Evolutionary conservation across 805 yeast genomes (phyloP).

Genomic region (Candida dajiaensis): DNA sequence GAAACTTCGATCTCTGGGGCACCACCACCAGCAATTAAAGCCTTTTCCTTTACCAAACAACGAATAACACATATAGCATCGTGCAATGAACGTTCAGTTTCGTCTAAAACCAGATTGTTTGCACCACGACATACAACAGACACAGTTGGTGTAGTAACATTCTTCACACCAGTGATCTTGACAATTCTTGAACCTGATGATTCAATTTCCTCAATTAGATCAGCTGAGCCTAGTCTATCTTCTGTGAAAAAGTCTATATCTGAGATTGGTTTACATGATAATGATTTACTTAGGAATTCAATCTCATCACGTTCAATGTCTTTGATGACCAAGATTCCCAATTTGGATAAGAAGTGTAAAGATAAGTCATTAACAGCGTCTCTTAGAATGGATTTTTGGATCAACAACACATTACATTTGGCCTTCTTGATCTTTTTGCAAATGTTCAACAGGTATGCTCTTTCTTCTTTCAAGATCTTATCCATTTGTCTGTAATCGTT

Average conservation of each 20-base stretch:
- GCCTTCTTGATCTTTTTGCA: slow-evolving; percentile 96
- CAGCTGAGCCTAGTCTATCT: slow-evolving; percentile 88
- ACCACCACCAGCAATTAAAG: slow-evolving; percentile 98
- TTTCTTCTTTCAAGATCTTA: slow-evolving; percentile 94
- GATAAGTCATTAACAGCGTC: slow-evolving; percentile 88
- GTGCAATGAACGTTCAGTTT: slow-evolving; percentile 94
- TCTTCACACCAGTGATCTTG: slow-evolving; percentile 76
- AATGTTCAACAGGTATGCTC: slow-evolving; percentile 89
- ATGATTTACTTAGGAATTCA: slow-evolving; percentile 75
- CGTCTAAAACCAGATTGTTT: slow-evolving; percentile 83
- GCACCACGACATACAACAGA: slow-evolving; percentile 95
- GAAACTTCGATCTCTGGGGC: slow-evolving; percentile 98
- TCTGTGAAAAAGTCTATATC: slow-evolving; percentile 91
- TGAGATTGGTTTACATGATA: slow-evolving; percentile 95
- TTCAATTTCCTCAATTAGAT: slow-evolving; percentile 72
- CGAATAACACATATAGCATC: slow-evolving; percentile 92
- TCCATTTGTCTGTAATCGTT: slow-evolving; percentile 99
- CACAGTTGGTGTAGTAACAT: slow-evolving; percentile 74
- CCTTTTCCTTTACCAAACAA: slow-evolving; percentile 79
- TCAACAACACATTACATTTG: slow-evolving; percentile 83
- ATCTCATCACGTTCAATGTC: slow-evolving; percentile 98
- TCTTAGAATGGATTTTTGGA: slow-evolving; percentile 88
- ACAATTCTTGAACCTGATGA: slow-evolving; percentile 59
- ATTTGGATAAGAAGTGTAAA: slow-evolving; percentile 86
- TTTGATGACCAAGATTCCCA: slow-evolving; percentile 89